phyloP scores from a whole-genome alignment of 2,329 filamentous ascomycete genomes.

The Xylariales sp. region DNA sequence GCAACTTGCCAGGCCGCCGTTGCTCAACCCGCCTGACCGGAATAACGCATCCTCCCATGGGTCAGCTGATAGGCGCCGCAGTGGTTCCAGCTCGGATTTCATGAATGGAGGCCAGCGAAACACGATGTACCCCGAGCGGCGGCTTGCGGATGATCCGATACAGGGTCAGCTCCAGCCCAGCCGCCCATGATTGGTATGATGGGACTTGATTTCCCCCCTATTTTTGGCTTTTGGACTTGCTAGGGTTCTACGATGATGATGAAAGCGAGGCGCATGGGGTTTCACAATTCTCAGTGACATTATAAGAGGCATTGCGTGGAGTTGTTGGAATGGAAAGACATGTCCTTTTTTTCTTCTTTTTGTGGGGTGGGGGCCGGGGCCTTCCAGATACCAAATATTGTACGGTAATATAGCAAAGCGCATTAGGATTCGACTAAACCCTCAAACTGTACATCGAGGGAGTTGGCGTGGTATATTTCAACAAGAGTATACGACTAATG shows the following conservation, averaged over 20 bases:
- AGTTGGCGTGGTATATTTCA: constrained; percentile 12
- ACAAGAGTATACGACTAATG: constrained; percentile 5
- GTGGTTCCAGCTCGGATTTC: constrained; percentile 24
- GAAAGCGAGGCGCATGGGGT: constrained; percentile 35
- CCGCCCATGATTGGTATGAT: constrained; percentile 23
- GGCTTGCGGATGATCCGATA: constrained; percentile 44
- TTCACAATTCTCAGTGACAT: constrained; percentile 17
- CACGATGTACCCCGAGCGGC: constrained; percentile 39
- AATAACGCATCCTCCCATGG: constrained; percentile 34
- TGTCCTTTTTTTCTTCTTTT: constrained; percentile 4
- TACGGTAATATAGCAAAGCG: constrained; percentile 11
- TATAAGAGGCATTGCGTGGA: constrained; percentile 34
- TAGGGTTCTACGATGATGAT: constrained; percentile 27
- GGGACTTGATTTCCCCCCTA: constrained; percentile 8
- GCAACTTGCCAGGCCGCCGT: constrained; percentile 33
- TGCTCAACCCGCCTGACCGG: constrained; percentile 36
- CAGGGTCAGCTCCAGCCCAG: constrained; percentile 31
- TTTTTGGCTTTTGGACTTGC: constrained; percentile 24
- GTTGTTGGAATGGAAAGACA: constrained; percentile 29
- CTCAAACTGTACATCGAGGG: constrained; percentile 11
- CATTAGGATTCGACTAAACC: not conserved
- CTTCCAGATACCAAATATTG: constrained; percentile 3
- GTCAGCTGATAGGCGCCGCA: constrained; percentile 33
- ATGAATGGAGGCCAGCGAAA: constrained; percentile 37
- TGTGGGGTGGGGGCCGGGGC: not conserved